Base-by-base conservation (phyloP, 2,329 filamentous ascomycete genomes). In the Fusarium sarcochroum region DNA sequence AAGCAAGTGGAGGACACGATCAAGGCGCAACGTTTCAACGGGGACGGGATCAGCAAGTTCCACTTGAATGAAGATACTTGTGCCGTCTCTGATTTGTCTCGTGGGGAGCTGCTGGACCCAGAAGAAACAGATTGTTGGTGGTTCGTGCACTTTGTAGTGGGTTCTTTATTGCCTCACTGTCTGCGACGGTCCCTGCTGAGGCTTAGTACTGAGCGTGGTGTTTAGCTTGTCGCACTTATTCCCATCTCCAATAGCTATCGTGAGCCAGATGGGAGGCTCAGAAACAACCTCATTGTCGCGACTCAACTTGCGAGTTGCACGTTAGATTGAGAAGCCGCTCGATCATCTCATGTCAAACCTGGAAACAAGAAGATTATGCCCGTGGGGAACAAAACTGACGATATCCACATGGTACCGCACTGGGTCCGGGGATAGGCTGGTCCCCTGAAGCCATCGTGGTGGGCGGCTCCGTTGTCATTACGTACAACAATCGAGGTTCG, bases 401-500 rank as follows among this genome's bases (percentile, higher is more conserved):
- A 32, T 41, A 59, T 48, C 61, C 53, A 52, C 60, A 30, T 30
- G 27, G 27, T 11, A 30, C 27, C 27, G 27, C 27, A 45, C 23
- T 53, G 53, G 59, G 61, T 59, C 66, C 38, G 49, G 66, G 65
- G 66, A 60, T 40, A 38, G 20, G 25, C 23, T 23, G 49, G 61
- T 46, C 66, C 66, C 64, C 47, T 53, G 66, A 51, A 64, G 59
- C 48, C 27, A 53, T 62, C 47, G 34, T 46, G 32, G 46, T 46
- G 47, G 54, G 25, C 53, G 47, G 27, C 18, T 21, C 32, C 42
- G 52, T 54, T 65, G 13, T 30, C 54, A 63, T 71, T 71, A 71
- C 68, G 68, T 71, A 71, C 68, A 69, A 53, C 23, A 50, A 65
- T 38, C 34, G 25, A 21, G 41, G 18, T 47, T 1, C 6, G n/a